Percentiles rank a stretch among this genome's conserved stretches.
These are phyloP conservation scores for Calonectria ilicicola DNA, from an alignment of 2,329 filamentous ascomycete species.

Conservation along the genomic window DNA sequence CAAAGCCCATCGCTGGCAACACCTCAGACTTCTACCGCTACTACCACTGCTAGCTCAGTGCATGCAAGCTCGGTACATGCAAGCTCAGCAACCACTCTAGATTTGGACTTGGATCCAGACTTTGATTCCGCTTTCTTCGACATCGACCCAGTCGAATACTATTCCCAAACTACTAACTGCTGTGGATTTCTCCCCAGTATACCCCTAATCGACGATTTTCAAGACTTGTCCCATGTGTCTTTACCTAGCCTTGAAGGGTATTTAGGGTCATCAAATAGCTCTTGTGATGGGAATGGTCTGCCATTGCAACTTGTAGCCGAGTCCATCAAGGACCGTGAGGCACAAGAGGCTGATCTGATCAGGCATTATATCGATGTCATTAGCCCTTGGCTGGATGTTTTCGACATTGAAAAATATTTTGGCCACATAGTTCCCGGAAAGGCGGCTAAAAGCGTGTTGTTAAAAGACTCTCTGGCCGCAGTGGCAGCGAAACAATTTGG, in stretches of 20 bases:
- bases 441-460: background rate
- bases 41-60: background rate
- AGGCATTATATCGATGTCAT: slow-evolving; percentile 1
- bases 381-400: slow-evolving; percentile 10
- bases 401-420: slow-evolving; percentile 12
- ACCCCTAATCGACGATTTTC: background rate
- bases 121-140: slow-evolving; percentile 1
- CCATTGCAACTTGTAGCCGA: background rate
- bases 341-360: background rate
- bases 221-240: background rate
- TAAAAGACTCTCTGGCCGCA: slow-evolving; percentile 1
- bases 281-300: background rate
- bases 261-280: background rate
- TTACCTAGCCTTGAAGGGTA: background rate
- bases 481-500: slow-evolving; percentile 10
- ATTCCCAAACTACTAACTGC: background rate
- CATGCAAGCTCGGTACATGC: background rate
- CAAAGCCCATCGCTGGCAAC: background rate
- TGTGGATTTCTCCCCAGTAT: background rate
- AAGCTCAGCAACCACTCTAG: background rate
- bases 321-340: background rate
- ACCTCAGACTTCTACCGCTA: background rate
- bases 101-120: background rate
- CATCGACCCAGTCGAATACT: background rate
- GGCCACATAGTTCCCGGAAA: slow-evolving; percentile 1